Percentiles rank a stretch among this genome's conserved stretches.
phyloP scores from a whole-genome alignment of 1,284 basidiomycete genomes.

The Neonothopanus nambi region DNA sequence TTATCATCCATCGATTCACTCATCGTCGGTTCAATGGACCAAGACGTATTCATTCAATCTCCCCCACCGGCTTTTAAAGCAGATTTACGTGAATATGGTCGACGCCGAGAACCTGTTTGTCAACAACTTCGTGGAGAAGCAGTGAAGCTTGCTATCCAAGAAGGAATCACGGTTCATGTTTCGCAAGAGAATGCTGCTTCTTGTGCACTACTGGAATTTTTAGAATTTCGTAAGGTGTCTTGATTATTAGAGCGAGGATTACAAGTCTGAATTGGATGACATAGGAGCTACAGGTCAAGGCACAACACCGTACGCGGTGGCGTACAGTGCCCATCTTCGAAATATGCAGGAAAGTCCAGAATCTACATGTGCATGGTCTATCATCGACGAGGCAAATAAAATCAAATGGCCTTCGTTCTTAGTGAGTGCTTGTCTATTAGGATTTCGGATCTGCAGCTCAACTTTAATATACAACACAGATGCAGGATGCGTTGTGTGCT shows the following conservation, averaged over 20 bases:
- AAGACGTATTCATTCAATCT: no score
- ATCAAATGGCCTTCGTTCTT: background rate
- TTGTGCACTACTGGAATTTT: background rate
- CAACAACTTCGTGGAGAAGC: background rate
- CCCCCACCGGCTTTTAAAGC: background rate
- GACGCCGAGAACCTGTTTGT: background rate
- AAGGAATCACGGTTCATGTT: background rate
- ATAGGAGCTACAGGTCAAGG: background rate
- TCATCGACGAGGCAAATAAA: background rate
- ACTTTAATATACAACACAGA: background rate
- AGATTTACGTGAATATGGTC: background rate
- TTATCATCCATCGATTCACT: constrained; percentile 3
- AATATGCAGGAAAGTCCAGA: background rate
- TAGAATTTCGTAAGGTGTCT: constrained; percentile 1
- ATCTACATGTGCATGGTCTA: background rate
- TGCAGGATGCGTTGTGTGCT: constrained; percentile 3
- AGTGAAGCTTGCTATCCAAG: background rate
- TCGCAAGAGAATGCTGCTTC: background rate
- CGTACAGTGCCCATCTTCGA: background rate
- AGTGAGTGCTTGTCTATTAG: background rate
- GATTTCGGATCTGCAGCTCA: background rate
- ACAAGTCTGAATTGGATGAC: background rate
- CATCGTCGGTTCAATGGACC: background rate
- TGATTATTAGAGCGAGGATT: no score
- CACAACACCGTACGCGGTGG: background rate